Conservation (phyloP, 306 rosid genomes). For the Cotoneaster glaucophyllus region DNA sequence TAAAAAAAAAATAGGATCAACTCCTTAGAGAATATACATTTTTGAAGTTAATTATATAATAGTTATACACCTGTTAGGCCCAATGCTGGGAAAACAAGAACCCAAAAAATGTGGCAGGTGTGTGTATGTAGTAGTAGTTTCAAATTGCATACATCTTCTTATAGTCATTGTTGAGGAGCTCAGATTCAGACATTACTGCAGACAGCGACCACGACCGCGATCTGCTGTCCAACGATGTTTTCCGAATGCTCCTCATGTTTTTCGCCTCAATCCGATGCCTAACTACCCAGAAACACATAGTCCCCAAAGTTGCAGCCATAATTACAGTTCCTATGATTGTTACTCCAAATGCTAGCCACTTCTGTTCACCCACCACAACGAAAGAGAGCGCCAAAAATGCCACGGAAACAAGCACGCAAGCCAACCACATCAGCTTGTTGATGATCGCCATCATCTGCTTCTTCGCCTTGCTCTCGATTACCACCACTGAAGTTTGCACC, state of each 20-base stretch:
- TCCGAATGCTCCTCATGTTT: slow-evolving; percentile 55
- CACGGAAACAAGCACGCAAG: slow-evolving; percentile 76
- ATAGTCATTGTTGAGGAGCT: slow-evolving; percentile 64
- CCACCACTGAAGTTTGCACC: slow-evolving; percentile 93
- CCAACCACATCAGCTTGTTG: slow-evolving; percentile 97
- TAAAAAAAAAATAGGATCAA: not conserved
- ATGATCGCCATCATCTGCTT: slow-evolving; percentile 97
- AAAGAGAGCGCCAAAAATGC: slow-evolving; percentile 86
- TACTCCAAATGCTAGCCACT: slow-evolving; percentile 78
- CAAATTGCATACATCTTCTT: slow-evolving; percentile 92
- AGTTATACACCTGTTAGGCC: not conserved
- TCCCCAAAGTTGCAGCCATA: slow-evolving; percentile 87
- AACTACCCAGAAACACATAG: slow-evolving; percentile 86
- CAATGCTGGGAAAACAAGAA: not conserved
- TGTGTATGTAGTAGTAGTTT: not conserved
- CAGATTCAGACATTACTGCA: slow-evolving; percentile 65
- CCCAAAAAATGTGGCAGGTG: not conserved
- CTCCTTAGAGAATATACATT: slow-evolving; percentile 3
- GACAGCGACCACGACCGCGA: slow-evolving; percentile 59
- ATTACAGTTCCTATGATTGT: slow-evolving; percentile 79
- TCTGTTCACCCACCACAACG: slow-evolving; percentile 78
- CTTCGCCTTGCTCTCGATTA: slow-evolving; percentile 94
- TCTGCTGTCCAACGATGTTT: slow-evolving; percentile 58
- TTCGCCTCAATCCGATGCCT: slow-evolving; percentile 78
- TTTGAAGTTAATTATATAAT: not conserved